A percentile compares a stretch with the other conserved stretches of the same genome.
These are phyloP conservation scores for Pseudocercospora fijiensis DNA, from an alignment of 2,329 filamentous ascomycete genomes.

Conservation along the genomic window DNA sequence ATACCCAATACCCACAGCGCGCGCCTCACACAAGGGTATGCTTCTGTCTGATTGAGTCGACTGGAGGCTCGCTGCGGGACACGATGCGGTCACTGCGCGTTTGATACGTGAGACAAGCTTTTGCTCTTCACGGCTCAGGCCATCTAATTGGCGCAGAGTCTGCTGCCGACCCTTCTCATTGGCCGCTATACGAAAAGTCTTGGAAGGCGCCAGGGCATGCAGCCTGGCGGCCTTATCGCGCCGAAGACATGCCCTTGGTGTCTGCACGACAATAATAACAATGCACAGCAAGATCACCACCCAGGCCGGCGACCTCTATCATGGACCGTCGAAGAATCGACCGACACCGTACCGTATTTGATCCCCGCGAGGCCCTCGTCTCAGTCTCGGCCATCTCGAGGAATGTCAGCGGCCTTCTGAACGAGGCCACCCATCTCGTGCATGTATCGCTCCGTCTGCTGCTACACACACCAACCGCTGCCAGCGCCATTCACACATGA, in stretches of 20 bases:
- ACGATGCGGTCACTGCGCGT: neutral
- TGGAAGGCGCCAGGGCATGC: neutral
- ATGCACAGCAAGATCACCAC: neutral
- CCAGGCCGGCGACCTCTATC: neutral
- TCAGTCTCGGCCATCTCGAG: neutral
- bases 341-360: neutral
- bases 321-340: neutral
- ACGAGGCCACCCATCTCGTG: neutral
- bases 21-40: neutral
- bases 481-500: neutral
- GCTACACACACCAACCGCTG: neutral
- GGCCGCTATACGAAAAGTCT: constrained; percentile 1
- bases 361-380: neutral
- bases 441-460: neutral
- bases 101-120: neutral
- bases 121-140: neutral
- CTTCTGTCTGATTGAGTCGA: neutral
- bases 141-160: neutral
- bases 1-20: neutral
- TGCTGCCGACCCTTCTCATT: neutral
- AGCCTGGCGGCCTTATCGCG: neutral
- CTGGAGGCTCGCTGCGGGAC: neutral
- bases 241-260: neutral
- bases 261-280: neutral
- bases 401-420: neutral